These are phyloP conservation scores for Chalciporus sp. DNA, from an alignment of 1,284 basidiomycete genomes.

Conservation along the genomic window DNA sequence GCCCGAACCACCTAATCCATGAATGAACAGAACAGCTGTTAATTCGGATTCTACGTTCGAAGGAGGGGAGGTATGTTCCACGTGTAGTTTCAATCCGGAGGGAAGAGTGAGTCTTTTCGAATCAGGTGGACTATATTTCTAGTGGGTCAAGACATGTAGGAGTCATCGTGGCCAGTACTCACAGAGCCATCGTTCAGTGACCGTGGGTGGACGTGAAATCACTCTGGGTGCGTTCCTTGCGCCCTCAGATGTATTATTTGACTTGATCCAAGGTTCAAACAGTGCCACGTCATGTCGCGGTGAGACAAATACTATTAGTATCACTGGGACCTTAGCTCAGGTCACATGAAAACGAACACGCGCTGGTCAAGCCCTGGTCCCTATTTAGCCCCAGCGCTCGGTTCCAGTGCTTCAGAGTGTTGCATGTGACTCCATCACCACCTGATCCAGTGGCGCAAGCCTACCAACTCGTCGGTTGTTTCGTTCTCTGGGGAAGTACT, in stretches of 20 bases:
- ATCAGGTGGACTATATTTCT: slow-evolving; percentile 8
- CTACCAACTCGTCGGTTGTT: no score
- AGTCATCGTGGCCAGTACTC: neutral
- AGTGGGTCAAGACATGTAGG: neutral
- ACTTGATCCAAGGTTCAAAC: neutral
- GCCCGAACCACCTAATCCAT: slow-evolving; percentile 3
- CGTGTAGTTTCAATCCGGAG: slow-evolving; percentile 5
- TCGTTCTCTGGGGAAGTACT: no score
- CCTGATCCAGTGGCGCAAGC: no score
- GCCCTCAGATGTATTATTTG: neutral
- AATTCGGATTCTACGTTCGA: neutral
- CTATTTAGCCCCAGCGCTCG: no score
- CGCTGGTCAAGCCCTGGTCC: no score
- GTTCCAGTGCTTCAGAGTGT: no score
- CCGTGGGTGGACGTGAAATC: neutral
- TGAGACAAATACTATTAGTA: no score
- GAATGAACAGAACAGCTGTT: slow-evolving; percentile 12
- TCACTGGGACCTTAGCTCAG: no score
- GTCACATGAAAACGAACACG: no score
- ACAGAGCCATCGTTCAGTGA: slow-evolving; percentile 4
- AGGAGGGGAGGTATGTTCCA: neutral
- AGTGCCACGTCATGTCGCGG: neutral
- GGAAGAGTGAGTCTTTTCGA: slow-evolving; percentile 1
- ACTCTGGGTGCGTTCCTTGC: neutral
- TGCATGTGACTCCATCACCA: no score